Conservation (phyloP, 352 stramenopile species). For the Peronosclerospora sorghi region DNA sequence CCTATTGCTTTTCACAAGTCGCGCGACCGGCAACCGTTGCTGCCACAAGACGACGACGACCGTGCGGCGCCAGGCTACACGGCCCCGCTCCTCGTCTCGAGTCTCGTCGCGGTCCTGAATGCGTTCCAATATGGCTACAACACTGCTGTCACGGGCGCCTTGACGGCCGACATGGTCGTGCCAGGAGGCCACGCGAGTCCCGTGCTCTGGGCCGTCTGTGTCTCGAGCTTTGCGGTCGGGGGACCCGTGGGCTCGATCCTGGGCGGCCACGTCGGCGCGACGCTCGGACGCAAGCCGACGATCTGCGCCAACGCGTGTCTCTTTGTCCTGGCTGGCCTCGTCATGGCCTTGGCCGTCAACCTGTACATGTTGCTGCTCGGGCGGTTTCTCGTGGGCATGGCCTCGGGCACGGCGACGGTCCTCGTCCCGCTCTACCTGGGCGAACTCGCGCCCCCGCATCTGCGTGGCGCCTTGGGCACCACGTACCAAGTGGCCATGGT, state of each 20-base stretch:
- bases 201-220: slow-evolving; percentile 46
- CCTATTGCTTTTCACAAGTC: slow-evolving; percentile 10
- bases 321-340: slow-evolving; percentile 34
- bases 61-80: slow-evolving; percentile 46
- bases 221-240: slow-evolving; percentile 52
- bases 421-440: slow-evolving; percentile 62
- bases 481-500: slow-evolving; percentile 66
- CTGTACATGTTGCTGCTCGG: slow-evolving; percentile 62
- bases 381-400: slow-evolving; percentile 57
- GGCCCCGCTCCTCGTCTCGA: slow-evolving; percentile 42
- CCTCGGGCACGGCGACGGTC: slow-evolving; percentile 50
- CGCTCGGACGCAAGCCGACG: slow-evolving; percentile 44
- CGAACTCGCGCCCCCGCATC: slow-evolving; percentile 52
- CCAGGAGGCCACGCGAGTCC: slow-evolving; percentile 45
- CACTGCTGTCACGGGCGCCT: slow-evolving; percentile 48
- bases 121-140: slow-evolving; percentile 71
- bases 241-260: slow-evolving; percentile 45
- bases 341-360: slow-evolving; percentile 49
- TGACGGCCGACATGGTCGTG: slow-evolving; percentile 41
- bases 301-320: slow-evolving; percentile 41
- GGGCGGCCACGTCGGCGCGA: slow-evolving; percentile 33
- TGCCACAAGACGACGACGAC: slow-evolving; percentile 28
- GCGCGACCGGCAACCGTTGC: slow-evolving; percentile 44
- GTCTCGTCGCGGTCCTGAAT: slow-evolving; percentile 47
- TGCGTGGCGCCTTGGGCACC: slow-evolving; percentile 49